Percentiles rank a stretch among this genome's conserved stretches.
These are phyloP conservation scores for Begonia masoniana DNA, from an alignment of 306 rosid genomes.

Conservation along the genomic window DNA sequence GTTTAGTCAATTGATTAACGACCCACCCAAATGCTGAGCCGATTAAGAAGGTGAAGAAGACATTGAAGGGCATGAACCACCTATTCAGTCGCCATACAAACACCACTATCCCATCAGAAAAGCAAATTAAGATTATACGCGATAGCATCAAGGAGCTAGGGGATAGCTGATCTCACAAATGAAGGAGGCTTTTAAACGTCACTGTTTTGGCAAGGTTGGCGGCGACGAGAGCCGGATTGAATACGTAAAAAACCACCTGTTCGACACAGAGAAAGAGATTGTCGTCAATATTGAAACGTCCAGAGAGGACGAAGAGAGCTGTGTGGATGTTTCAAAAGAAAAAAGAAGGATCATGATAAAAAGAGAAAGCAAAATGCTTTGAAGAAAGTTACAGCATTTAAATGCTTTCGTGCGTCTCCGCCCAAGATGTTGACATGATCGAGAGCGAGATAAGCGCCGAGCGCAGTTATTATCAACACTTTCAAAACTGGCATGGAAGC, in stretches of 20 bases:
- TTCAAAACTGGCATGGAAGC: slow-evolving; percentile 48
- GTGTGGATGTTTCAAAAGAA: neutral
- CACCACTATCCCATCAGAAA: neutral
- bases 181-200: slow-evolving; percentile 26
- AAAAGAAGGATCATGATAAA: neutral
- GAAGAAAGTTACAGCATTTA: slow-evolving; percentile 24
- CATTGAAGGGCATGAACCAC: slow-evolving; percentile 51
- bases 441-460: slow-evolving; percentile 44
- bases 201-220: slow-evolving; percentile 30
- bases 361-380: neutral
- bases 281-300: no score
- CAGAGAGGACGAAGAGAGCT: neutral
- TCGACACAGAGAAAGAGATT: neutral
- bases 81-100: slow-evolving; percentile 3
- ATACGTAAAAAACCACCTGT: slow-evolving; percentile 40
- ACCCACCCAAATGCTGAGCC: slow-evolving; percentile 44
- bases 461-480: slow-evolving; percentile 35
- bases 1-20: slow-evolving; percentile 24
- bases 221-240: slow-evolving; percentile 36
- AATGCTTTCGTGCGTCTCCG: slow-evolving; percentile 30
- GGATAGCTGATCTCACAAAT: slow-evolving; percentile 22
- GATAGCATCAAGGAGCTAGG: no score
- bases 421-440: slow-evolving; percentile 26
- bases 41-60: slow-evolving; percentile 29
- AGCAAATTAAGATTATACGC: neutral